Evolutionary conservation across 1,139 yeast species (phyloP), one percentile per base, ranked within the genome.

Genomic region (Schwanniomyces etchellsii): DNA sequence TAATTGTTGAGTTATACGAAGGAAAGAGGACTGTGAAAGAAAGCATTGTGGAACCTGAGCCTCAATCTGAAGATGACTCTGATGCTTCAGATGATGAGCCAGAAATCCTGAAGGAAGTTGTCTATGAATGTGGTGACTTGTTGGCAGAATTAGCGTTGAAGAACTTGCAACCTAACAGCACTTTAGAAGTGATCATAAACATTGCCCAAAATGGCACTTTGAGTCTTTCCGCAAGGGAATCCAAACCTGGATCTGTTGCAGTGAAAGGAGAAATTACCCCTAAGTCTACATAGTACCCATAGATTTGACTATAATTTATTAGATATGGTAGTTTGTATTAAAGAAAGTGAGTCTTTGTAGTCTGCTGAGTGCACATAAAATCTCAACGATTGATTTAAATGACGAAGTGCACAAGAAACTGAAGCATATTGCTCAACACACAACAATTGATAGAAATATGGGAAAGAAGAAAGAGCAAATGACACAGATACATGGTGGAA

Each of bases 141-240:
- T 71, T 93, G 45, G 95, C 89, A 40, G 85, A 84, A 53, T 68
- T 89, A 44, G 81, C 81, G 34, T 68, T 89, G 42, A 77, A 79
- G 56, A 86, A 77, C 47, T 81, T 80, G 50, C 70, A 75, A 48
- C 77, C 81, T 36, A 81, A 82, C 48, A 56, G 73, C 42, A 66
- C 70, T 49, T 73, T 89, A 44, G 96, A 91, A 64, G 78, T 89
- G 34, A 74, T 77, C 45, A 74, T 89, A 46, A 88, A 83, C 68
- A 79, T 91, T 49, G 81, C 86, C 48, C 84, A 77, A 55, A 94
- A 85, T 35, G 89, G 94, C 48, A 74, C 76, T 47, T 72, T 91
- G 51, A 85, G 81, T 53, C 77, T 88, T 40, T 75, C 85, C 42
- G 95, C 86, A 32, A 81, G 96, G 60, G 91, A 81, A 57, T 69